These are phyloP conservation scores for Passalora sequoiae DNA, from an alignment of 2,329 filamentous ascomycete genomes.

Conservation along the genomic window DNA sequence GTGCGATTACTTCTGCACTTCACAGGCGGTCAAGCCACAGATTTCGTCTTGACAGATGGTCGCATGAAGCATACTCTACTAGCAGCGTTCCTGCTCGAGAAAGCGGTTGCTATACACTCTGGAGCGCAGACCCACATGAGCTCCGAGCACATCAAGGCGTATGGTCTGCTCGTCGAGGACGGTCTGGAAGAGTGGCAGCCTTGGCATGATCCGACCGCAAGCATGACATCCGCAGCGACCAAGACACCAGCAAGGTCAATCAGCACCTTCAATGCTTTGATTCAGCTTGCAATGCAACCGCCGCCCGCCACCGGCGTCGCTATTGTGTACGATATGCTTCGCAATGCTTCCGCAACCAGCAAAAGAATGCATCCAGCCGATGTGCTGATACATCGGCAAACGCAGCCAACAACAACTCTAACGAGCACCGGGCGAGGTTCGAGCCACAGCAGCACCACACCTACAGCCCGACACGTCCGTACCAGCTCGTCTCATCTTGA, in stretches of 20 bases:
- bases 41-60: constrained; percentile 8
- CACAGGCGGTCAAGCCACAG: constrained; percentile 10
- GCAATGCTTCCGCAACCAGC: constrained; percentile 15
- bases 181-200: constrained; percentile 70
- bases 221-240: constrained; percentile 25
- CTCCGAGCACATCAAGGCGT: constrained; percentile 43
- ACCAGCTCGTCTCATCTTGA: background rate
- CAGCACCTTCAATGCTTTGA: constrained; percentile 51
- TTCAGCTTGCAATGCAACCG: constrained; percentile 26
- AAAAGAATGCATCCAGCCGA: constrained; percentile 23
- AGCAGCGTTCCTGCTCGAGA: constrained; percentile 60
- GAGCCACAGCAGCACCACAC: background rate
- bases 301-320: constrained; percentile 6
- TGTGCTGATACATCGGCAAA: constrained; percentile 23
- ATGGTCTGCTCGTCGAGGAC: constrained; percentile 55
- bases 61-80: constrained; percentile 44
- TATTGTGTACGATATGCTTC: constrained; percentile 16
- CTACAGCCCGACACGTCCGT: background rate
- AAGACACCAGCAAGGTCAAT: constrained; percentile 37
- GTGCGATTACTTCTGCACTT: constrained; percentile 48
- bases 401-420: background rate
- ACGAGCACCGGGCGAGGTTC: background rate
- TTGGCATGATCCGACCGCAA: constrained; percentile 50
- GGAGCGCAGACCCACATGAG: constrained; percentile 49
- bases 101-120: constrained; percentile 50